phyloP scores from a whole-genome alignment of 2,329 filamentous ascomycete genomes.

The Onygena corvina region DNA sequence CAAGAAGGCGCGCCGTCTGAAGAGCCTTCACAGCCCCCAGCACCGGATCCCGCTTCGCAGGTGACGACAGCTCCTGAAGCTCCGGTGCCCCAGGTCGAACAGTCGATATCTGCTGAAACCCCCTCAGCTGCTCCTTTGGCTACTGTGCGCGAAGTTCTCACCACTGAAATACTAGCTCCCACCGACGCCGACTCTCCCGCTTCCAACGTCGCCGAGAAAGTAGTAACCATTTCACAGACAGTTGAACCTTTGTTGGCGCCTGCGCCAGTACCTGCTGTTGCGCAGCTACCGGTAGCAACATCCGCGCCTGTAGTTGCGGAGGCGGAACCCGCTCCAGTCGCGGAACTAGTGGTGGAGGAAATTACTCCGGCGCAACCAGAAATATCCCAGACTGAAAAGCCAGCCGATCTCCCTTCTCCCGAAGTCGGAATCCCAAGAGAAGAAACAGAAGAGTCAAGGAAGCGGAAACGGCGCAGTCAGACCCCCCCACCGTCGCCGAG shows the following conservation, averaged over 20 bases:
- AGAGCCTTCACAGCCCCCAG: constrained; percentile 11
- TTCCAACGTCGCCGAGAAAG: background rate
- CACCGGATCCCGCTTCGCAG: background rate
- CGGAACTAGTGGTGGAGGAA: background rate
- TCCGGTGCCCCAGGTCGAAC: background rate
- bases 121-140: background rate
- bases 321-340: constrained; percentile 11
- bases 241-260: constrained; percentile 7
- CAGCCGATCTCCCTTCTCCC: constrained; percentile 17
- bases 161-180: background rate
- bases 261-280: constrained; percentile 7
- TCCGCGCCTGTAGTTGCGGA: constrained; percentile 18
- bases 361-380: constrained; percentile 20
- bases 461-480: constrained; percentile 54
- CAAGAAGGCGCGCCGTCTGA: constrained; percentile 22
- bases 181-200: background rate
- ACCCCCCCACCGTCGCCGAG: constrained; percentile 48
- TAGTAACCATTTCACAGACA: background rate
- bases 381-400: constrained; percentile 15
- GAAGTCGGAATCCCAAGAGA: constrained; percentile 24
- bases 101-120: constrained; percentile 1
- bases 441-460: constrained; percentile 45
- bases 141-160: background rate
- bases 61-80: constrained; percentile 1
- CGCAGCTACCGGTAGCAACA: constrained; percentile 6